Percentiles rank a stretch among this genome's conserved stretches.
Evolutionary conservation across 768 basidiomycete genomes (phyloP).

Genomic region (Russula vinacea): DNA sequence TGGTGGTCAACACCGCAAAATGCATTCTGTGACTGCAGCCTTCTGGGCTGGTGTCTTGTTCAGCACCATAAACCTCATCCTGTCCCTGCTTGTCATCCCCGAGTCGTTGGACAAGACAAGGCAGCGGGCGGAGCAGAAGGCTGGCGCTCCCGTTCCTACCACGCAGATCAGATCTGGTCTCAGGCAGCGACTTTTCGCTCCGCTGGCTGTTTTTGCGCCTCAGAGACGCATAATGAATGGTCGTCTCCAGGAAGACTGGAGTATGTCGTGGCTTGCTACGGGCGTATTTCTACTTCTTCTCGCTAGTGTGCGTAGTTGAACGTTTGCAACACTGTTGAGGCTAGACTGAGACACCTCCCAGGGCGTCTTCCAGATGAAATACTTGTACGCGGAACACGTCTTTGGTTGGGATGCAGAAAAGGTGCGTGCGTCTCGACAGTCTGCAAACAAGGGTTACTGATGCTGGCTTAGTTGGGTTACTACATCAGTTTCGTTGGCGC

Average conservation of each 20-base stretch:
- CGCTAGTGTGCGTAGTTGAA: slow-evolving; percentile 50
- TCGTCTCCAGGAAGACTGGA: slow-evolving; percentile 55
- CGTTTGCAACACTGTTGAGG: neutral
- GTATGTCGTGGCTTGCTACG: slow-evolving; percentile 63
- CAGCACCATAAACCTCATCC: slow-evolving; percentile 50
- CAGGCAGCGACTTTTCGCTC: slow-evolving; percentile 51
- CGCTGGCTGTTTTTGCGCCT: slow-evolving; percentile 70
- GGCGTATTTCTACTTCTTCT: slow-evolving; percentile 63
- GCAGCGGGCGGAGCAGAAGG: slow-evolving; percentile 43
- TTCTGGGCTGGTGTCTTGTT: slow-evolving; percentile 52
- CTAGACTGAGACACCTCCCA: slow-evolving; percentile 32
- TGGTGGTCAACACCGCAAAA: slow-evolving; percentile 29
- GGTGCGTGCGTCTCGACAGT: slow-evolving; percentile 34
- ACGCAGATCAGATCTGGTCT: slow-evolving; percentile 33
- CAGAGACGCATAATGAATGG: slow-evolving; percentile 43
- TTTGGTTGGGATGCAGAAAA: slow-evolving; percentile 66
- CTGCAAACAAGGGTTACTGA: slow-evolving; percentile 7
- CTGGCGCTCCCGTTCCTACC: slow-evolving; percentile 42
- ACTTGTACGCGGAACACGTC: slow-evolving; percentile 71
- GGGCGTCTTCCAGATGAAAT: slow-evolving; percentile 74
- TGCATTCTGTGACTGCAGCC: slow-evolving; percentile 45
- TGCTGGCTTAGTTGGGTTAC: slow-evolving; percentile 52
- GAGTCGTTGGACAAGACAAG: slow-evolving; percentile 42
- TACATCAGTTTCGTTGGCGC: slow-evolving; percentile 72
- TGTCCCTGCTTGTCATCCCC: slow-evolving; percentile 55